Evolutionary conservation across 495 filamentous ascomycete genomes (phyloP), one percentile per base, ranked within the genome.

Genomic region (Hyaloscypha hepaticicola): DNA sequence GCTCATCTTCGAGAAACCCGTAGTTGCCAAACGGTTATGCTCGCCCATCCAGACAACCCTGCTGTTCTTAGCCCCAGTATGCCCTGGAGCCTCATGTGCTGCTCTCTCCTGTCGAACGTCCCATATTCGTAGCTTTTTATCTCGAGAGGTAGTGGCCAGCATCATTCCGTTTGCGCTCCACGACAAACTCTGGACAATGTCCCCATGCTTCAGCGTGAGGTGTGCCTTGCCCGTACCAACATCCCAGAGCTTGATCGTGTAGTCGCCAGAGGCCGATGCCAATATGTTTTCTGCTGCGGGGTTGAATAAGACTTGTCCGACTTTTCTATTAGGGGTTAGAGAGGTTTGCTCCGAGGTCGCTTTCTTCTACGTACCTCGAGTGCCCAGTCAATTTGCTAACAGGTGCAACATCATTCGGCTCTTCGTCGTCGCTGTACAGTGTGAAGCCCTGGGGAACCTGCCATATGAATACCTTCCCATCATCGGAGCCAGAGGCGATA

Each of bases 111-210:
- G 93, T 73, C 95, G 87, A 25, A 92, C 90, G 82, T 99, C 95
- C 95, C 95, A 98, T 65, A 98, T 86, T 28, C 96, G 87, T 60
- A 99, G 83, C 81, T 96, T 98, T 86, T 99, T 99, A 83, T 98
- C 96, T 55, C 96, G 87, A 29, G 91, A 97, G 16, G 95, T 98
- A 1, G 95, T 99, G 49, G 90, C 93, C 62, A 99, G 78, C 71
- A 96, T 80, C 31, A 90, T 87, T 53, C 95, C 95, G 69, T 93
- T 92, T 69, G 91, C 92, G 75, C 88, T 97, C 95, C 95, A 99
- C 24, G 93, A 96, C 71, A 97, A 82, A 55, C 90, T 95, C 76
- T 98, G 95, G 21, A 98, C 90, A 67, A 97, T 91, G 65, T 98
- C 95, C 41, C 82, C 85, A 75, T 97, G 87, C 70, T 90, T 92